Evolutionary conservation across 768 basidiomycete genomes (phyloP).

Genomic region (Mrakia gelida): DNA sequence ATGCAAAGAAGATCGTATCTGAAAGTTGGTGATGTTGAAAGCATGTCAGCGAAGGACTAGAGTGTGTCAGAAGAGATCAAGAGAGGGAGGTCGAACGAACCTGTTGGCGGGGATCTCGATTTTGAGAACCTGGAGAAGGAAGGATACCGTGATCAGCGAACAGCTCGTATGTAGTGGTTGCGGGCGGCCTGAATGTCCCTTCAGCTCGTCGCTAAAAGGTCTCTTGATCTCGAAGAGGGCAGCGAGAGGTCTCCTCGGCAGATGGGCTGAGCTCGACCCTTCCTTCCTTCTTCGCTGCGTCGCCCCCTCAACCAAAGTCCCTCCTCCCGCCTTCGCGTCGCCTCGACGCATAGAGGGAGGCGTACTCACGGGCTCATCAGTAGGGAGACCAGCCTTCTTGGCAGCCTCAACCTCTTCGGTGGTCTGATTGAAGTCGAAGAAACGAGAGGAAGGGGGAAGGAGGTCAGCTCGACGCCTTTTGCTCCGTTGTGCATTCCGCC

Average conservation of each 20-base stretch:
- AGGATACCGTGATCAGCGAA: background rate
- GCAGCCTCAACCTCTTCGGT: constrained; percentile 79
- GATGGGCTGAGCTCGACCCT: background rate
- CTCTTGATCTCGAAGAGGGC: background rate
- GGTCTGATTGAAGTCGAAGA: constrained; percentile 55
- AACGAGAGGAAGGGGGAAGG: constrained; percentile 13
- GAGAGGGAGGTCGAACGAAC: constrained; percentile 43
- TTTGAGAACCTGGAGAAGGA: constrained; percentile 55
- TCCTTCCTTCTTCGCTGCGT: background rate
- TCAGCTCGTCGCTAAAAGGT: no score
- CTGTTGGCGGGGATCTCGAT: constrained; percentile 99
- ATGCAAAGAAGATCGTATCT: constrained; percentile 98
- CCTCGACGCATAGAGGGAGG: no score
- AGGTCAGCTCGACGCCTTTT: background rate
- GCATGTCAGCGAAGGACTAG: background rate
- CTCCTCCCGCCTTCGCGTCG: background rate
- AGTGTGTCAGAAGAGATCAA: background rate
- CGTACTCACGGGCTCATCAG: constrained; percentile 68
- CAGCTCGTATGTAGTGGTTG: no score
- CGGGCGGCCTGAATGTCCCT: no score
- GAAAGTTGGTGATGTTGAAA: background rate
- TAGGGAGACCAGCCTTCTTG: constrained; percentile 69
- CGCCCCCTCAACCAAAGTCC: background rate
- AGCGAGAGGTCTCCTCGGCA: background rate
- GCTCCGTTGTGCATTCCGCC: no score